A percentile compares a stretch with the other conserved stretches of the same genome.
Evolutionary conservation across 78 protist genomes (phyloP).

Genomic region (Dictyostelium firmibasis): DNA sequence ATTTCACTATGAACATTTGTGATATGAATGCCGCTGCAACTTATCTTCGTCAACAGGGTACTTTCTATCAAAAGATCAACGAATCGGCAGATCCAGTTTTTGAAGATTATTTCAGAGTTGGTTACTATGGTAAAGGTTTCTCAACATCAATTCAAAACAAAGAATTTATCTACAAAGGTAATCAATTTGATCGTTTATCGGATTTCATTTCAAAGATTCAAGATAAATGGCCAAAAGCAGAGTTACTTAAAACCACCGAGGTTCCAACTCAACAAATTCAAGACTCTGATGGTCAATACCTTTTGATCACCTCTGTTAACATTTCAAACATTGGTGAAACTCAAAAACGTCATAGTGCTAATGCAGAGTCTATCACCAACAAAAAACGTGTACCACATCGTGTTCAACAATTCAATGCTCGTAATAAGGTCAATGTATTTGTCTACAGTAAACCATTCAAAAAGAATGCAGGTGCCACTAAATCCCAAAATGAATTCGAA

Average conservation of each 20-base stretch:
- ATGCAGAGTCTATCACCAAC: background rate
- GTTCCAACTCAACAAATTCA: conserved; percentile 36
- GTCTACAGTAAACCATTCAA: conserved; percentile 64
- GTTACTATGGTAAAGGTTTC: conserved; percentile 84
- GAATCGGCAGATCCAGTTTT: conserved; percentile 37
- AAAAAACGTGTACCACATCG: conserved; percentile 74
- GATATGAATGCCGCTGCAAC: conserved; percentile 61
- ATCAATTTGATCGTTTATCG: conserved; percentile 62
- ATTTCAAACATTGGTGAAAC: conserved; percentile 40
- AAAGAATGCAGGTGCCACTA: background rate
- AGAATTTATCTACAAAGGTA: conserved; percentile 80
- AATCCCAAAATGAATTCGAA: conserved; percentile 81
- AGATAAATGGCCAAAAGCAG: conserved; percentile 78
- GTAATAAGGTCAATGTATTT: conserved; percentile 73
- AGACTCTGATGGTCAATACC: conserved; percentile 46
- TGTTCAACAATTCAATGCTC: conserved; percentile 66
- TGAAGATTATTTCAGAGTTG: conserved; percentile 88
- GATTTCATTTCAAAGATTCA: conserved; percentile 72
- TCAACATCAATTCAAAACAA: conserved; percentile 45
- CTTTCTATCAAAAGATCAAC: conserved; percentile 68
- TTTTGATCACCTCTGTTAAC: conserved; percentile 51
- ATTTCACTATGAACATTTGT: conserved; percentile 68
- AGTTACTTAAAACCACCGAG: conserved; percentile 67
- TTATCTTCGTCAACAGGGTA: conserved; percentile 50
- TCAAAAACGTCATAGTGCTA: conserved; percentile 43